phyloP scores from a whole-genome alignment of 1,139 yeast genomes.

The Pneumocystis carinii region DNA sequence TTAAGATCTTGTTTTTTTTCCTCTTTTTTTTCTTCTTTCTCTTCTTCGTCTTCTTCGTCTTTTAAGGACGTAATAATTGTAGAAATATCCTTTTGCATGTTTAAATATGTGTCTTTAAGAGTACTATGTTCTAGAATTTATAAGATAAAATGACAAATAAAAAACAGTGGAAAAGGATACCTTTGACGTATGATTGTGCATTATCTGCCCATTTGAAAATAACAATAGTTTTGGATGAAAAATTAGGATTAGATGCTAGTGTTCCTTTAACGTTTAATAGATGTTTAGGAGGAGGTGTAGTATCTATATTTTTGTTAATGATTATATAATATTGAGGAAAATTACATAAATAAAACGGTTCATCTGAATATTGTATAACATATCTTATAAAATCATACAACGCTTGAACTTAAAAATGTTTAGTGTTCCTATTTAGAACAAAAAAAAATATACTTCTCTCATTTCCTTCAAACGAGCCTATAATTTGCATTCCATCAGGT shows the following conservation, averaged over 20 bases:
- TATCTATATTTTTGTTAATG: background rate
- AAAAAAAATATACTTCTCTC: background rate
- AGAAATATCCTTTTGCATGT: background rate
- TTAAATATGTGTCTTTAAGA: background rate
- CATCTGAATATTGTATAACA: background rate
- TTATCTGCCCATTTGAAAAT: background rate
- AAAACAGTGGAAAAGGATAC: background rate
- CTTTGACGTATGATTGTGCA: background rate
- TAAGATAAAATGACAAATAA: background rate
- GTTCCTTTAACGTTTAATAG: background rate
- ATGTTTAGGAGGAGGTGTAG: background rate
- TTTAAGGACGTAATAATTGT: background rate
- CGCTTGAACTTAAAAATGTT: background rate
- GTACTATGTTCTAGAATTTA: background rate
- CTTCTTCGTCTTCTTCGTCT: background rate
- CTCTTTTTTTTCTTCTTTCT: background rate
- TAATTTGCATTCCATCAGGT: conserved; percentile 5
- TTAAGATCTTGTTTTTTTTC: background rate
- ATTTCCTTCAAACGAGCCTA: conserved; percentile 2
- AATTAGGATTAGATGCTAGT: background rate
- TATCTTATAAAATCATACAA: background rate
- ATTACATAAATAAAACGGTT: background rate
- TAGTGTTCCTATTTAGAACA: background rate
- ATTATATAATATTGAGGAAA: background rate
- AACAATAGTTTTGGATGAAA: background rate